Evolutionary conservation across 2,329 filamentous ascomycete genomes (phyloP).

Genomic region (Xylariomycetidae sp.): DNA sequence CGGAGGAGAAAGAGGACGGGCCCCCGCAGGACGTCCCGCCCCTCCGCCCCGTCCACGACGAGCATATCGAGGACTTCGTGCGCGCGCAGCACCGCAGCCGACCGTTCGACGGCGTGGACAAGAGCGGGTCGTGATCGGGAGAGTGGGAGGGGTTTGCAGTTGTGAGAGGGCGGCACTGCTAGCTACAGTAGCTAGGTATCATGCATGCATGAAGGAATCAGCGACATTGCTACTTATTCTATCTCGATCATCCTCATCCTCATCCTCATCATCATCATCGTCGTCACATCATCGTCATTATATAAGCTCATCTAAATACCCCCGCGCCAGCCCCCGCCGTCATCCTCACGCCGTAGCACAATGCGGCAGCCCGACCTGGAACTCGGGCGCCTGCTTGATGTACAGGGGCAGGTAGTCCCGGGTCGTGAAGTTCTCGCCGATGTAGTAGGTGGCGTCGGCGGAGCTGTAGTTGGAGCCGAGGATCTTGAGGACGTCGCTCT

Average conservation of each 20-base stretch:
- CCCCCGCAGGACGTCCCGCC: constrained; percentile 29
- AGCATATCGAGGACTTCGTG: constrained; percentile 46
- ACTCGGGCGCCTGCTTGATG: constrained; percentile 27
- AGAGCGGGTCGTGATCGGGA: too few relatives aligned
- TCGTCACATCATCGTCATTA: too few relatives aligned
- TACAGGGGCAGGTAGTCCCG: constrained; percentile 35
- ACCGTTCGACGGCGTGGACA: too few relatives aligned
- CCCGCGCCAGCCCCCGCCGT: too few relatives aligned
- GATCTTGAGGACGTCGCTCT: constrained; percentile 29
- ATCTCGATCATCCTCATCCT: too few relatives aligned
- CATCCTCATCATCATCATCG: too few relatives aligned
- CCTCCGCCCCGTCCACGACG: constrained; percentile 38
- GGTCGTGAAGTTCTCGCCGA: constrained; percentile 33
- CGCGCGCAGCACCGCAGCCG: constrained; percentile 47
- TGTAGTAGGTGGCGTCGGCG: constrained; percentile 31
- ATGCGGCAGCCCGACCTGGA: constrained; percentile 30
- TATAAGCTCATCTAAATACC: too few relatives aligned
- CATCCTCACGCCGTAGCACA: constrained; percentile 21
- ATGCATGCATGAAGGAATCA: too few relatives aligned
- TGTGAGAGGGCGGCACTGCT: too few relatives aligned
- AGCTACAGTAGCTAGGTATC: too few relatives aligned
- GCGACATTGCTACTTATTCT: too few relatives aligned
- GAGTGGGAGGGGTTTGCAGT: too few relatives aligned
- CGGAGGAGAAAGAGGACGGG: constrained; percentile 15
- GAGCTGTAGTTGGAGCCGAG: constrained; percentile 31